Base-by-base conservation (phyloP, 1,284 basidiomycete species). In the Boletus holoroseus region DNA sequence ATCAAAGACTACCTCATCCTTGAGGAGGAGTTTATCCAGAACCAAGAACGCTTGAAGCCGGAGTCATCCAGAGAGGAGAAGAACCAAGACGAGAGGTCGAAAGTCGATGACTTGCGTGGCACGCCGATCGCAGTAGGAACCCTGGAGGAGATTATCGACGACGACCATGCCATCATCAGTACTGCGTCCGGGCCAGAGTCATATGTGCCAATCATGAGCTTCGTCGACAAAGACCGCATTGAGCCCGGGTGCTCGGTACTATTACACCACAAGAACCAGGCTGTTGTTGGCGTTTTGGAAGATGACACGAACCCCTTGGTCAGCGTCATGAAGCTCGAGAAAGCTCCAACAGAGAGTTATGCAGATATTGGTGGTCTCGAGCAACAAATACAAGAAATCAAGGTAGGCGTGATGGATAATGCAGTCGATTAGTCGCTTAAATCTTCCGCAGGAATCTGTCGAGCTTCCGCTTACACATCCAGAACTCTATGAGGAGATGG, bases 401-500 rank as follows among this genome's bases (percentile, higher is more conserved):
- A 99, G 78, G 91, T 85, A 48, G 3, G 36, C 32, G 13, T 32
- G 7, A 32, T 47, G 16, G n/a, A 12, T 26, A 40, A 18, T 28
- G 4, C 4, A 16, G 5, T n/a, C 9, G 1, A 39, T 20, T 28
- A 6, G 12, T 41, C 0, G 16, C 38, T 47, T 55, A 16, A 55
- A 20, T 31, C 28, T 27, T 40, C n/a, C 35, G 5, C 56, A 93
- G 87, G 95, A 99, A 85, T 92, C 95, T 22, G 95, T 99, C 54
- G 96, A 99, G 70, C 78, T 99, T 43, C 96, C 96, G 0, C 78
- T 99, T 42, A 99, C 95, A 15, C 96, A 99, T 68, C 96, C 96
- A 8, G 96, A 99, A 67, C 74, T 99, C 36, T 99, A 99, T 72
- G 95, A 99, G 71, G 95, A 99, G 76, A 98, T 99, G 96, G 96